phyloP scores from a whole-genome alignment of 345 rosid species.

The Microcos paniculata region DNA sequence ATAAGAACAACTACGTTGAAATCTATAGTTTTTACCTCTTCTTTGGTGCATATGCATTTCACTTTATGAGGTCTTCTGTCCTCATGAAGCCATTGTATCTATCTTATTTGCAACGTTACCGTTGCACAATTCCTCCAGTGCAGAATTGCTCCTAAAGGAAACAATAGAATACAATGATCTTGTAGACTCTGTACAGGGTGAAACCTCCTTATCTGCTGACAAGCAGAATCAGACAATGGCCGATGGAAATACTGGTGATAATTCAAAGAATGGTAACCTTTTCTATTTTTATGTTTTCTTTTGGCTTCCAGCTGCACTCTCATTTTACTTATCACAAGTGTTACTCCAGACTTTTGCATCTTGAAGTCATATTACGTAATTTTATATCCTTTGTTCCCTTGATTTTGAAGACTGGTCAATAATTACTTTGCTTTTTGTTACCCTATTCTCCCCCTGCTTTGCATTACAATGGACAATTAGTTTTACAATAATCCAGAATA shows the following conservation, averaged over 20 bases:
- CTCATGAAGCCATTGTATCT: neutral
- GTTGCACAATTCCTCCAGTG: constrained; percentile 47
- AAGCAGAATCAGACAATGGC: constrained; percentile 27
- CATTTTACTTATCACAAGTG: neutral
- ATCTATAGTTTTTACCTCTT: neutral
- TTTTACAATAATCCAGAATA: neutral
- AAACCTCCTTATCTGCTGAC: constrained; percentile 25
- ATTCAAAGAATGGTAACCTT: constrained; percentile 40
- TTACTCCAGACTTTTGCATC: neutral
- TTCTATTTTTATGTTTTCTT: neutral
- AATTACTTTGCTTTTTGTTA: neutral
- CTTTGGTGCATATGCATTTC: neutral
- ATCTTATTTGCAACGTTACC: neutral
- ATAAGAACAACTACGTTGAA: neutral
- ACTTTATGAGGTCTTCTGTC: neutral
- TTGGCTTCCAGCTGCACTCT: neutral
- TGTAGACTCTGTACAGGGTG: constrained; percentile 44
- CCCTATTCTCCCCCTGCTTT: neutral
- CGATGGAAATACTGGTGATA: constrained; percentile 31
- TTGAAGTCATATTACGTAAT: neutral
- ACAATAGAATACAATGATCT: constrained; percentile 91
- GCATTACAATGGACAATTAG: neutral
- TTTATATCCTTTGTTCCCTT: neutral
- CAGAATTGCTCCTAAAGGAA: constrained; percentile 73
- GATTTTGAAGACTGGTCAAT: neutral